Conservation (phyloP, 768 basidiomycete species). For the Leccinum rimulosum region DNA sequence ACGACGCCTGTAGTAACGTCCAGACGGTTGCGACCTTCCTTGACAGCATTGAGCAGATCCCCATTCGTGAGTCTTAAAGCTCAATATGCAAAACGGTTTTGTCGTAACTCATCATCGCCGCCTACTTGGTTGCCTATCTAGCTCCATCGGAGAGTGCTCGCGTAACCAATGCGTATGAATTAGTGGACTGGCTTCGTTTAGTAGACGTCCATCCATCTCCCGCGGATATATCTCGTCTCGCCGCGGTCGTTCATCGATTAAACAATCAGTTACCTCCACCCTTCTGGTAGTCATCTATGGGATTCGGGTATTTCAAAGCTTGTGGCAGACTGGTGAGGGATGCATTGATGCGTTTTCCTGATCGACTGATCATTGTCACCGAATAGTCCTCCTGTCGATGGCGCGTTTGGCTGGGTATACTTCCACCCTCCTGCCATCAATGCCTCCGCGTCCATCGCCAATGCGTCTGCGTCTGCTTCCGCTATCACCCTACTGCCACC, state of each 20-base stretch:
- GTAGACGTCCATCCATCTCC: conserved; percentile 34
- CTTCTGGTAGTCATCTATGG: conserved; percentile 44
- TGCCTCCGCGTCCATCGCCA: conserved; percentile 15
- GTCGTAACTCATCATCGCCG: not conserved
- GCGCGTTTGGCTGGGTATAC: conserved; percentile 47
- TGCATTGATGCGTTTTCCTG: not conserved
- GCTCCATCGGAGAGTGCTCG: conserved; percentile 37
- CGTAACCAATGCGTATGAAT: conserved; percentile 45
- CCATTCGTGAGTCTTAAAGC: conserved; percentile 42
- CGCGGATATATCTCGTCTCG: conserved; percentile 41
- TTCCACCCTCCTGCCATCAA: conserved; percentile 21
- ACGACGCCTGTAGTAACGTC: conserved; percentile 1
- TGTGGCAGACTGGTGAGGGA: conserved; percentile 29
- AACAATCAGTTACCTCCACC: conserved; percentile 44
- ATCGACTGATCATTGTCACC: not conserved
- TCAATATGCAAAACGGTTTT: not conserved
- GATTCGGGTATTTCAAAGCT: conserved; percentile 17
- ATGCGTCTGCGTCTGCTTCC: conserved; percentile 33
- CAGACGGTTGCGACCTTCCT: conserved; percentile 42
- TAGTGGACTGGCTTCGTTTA: conserved; percentile 66
- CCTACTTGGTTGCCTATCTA: conserved; percentile 19
- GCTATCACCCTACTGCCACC: too few species aligned
- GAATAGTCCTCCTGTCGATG: conserved; percentile 13
- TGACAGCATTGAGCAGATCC: conserved; percentile 39
- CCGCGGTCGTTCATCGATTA: conserved; percentile 38